These are phyloP conservation scores for Capronia epimyces DNA, from an alignment of 2,329 filamentous ascomycete species.

Conservation along the genomic window DNA sequence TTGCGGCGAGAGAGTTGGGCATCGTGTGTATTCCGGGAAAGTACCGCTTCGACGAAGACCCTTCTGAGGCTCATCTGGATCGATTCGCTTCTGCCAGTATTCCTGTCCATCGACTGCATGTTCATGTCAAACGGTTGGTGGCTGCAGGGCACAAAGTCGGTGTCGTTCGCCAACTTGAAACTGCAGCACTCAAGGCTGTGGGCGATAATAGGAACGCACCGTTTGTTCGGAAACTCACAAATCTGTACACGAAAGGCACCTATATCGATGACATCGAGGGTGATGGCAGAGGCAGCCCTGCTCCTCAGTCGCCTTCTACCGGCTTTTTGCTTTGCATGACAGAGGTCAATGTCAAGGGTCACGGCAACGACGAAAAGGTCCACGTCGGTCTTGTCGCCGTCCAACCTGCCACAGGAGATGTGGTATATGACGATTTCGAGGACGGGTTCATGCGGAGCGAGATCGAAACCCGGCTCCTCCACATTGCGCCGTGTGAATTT, in stretches of 20 bases:
- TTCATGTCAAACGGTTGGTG: constrained; percentile 90
- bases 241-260: constrained; percentile 95
- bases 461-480: constrained; percentile 87
- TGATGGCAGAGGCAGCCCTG: constrained; percentile 47
- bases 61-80: constrained; percentile 85
- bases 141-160: constrained; percentile 93
- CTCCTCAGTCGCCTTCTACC: constrained; percentile 57
- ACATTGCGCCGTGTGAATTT: constrained; percentile 94
- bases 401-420: constrained; percentile 90
- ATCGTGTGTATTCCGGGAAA: constrained; percentile 98
- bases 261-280: constrained; percentile 84
- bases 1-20: constrained; percentile 80
- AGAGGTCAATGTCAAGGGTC: constrained; percentile 71
- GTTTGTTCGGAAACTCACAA: constrained; percentile 87
- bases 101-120: constrained; percentile 80
- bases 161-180: constrained; percentile 89
- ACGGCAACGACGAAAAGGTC: constrained; percentile 86
- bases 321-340: constrained; percentile 94
- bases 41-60: constrained; percentile 86
- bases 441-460: constrained; percentile 97
- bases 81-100: constrained; percentile 95
- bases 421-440: constrained; percentile 92
- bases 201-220: constrained; percentile 91
- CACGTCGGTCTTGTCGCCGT: constrained; percentile 88
- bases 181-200: constrained; percentile 88